Percentiles rank a stretch among this genome's conserved stretches.
phyloP scores from a whole-genome alignment of 495 filamentous ascomycete species.

The Podospora comata region DNA sequence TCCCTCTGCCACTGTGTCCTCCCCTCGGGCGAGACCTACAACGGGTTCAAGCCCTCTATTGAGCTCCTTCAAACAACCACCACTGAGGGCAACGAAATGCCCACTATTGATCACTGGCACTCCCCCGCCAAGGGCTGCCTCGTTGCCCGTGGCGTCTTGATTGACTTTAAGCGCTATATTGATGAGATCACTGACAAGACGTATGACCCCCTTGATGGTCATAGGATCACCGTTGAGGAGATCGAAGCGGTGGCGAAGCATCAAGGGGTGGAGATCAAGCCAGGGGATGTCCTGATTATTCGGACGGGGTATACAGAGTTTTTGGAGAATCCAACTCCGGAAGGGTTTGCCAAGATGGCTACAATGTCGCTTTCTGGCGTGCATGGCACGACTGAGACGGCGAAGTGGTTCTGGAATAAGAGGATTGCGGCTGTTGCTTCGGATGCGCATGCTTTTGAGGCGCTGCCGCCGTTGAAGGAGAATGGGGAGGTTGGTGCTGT shows the following conservation, averaged over 20 bases:
- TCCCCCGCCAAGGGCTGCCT: constrained; percentile 41
- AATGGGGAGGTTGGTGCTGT: constrained; percentile 29
- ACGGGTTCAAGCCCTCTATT: constrained; percentile 42
- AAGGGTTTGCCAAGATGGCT: constrained; percentile 48
- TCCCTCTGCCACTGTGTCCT: constrained; percentile 57
- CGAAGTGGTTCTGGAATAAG: constrained; percentile 54
- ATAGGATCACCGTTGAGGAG: constrained; percentile 58
- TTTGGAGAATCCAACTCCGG: constrained; percentile 44
- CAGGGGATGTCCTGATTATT: constrained; percentile 63
- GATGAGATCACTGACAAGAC: constrained; percentile 43
- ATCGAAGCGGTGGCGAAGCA: constrained; percentile 57
- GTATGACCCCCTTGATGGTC: constrained; percentile 56
- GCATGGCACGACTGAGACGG: constrained; percentile 56
- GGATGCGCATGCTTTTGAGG: constrained; percentile 51
- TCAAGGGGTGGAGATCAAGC: constrained; percentile 55
- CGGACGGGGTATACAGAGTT: constrained; percentile 63
- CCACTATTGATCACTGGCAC: constrained; percentile 45
- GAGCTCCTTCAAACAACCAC: constrained; percentile 29
- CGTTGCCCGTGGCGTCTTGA: constrained; percentile 56
- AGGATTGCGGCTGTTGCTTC: constrained; percentile 54
- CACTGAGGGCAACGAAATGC: constrained; percentile 28
- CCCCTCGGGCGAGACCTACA: constrained; percentile 49
- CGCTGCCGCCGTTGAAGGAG: constrained; percentile 35
- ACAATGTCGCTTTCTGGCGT: constrained; percentile 32
- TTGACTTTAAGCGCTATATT: constrained; percentile 50